Base-by-base conservation (phyloP, 2,329 filamentous ascomycete genomes). In the Furcasterigmium sp. region DNA sequence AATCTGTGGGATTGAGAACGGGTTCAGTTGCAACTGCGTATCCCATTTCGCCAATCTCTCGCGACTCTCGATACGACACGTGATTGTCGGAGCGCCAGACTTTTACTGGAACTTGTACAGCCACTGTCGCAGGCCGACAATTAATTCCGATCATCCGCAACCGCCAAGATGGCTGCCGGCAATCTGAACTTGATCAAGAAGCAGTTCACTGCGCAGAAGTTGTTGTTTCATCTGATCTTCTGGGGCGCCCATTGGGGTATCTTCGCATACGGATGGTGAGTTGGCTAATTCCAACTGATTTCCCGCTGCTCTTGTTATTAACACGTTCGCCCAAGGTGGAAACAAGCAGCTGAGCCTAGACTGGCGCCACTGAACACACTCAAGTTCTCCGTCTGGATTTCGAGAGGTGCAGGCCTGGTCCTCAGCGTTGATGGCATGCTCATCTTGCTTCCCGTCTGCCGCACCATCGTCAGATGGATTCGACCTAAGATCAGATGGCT, bases 381-480 rank as follows among this genome's bases (percentile, higher is more conserved):
- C 39, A 75, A 76, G 43, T 97, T 78, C 67, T 97, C 91, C 3
- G 93, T 98, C 44, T 98, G 91, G 91, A 80, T 96, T 46, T 97
- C 93, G 21, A 82, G 93, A 74, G 93, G 91, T 60, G 91, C 93
- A 42, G 93, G 90, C 55, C 69, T 98, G 32, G 85, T 87, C 6
- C 73, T 98, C 46, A 85, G 84, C 2, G 78, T 95, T 43, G 91
- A 98, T 68, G 82, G 81, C 44, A 85, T 88, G 58, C 73, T 97
- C 51, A 95, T 98, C 56, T 69, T 98, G 21, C 74, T 98, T 46
- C 93, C 93, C 7, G 95, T 98, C 73, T 98, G 91, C 72, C 79
- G 93, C 53, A 97, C 91, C 46, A 70, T 97, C 25, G 78, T 98
- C 60, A 81, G 88, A 61, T 85, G 81, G 59, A 64, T 97, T 44